phyloP scores from a whole-genome alignment of 2,329 filamentous ascomycete genomes.

The Cladosporium sp. region DNA sequence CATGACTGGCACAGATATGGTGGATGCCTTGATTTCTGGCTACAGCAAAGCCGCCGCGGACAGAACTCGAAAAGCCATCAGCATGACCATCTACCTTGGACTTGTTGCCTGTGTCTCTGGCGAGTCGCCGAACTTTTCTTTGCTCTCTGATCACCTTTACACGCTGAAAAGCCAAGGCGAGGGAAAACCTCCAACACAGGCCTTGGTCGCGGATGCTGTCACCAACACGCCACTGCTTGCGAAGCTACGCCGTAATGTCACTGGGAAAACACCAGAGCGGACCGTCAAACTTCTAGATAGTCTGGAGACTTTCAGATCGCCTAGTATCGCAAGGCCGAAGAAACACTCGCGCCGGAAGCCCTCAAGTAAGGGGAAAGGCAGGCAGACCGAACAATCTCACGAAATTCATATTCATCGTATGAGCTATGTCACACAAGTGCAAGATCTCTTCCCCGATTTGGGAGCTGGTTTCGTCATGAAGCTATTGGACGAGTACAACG shows the following conservation, averaged over 20 bases:
- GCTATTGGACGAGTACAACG: conserved; percentile 72
- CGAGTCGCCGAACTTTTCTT: conserved; percentile 64
- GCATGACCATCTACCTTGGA: conserved; percentile 71
- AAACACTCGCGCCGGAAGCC: conserved; percentile 55
- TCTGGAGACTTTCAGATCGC: conserved; percentile 54
- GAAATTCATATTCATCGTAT: conserved; percentile 73
- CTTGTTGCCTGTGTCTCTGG: conserved; percentile 66
- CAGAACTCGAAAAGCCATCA: conserved; percentile 61
- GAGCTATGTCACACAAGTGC: conserved; percentile 83
- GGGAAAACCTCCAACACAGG: conserved; percentile 50
- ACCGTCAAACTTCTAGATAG: conserved; percentile 58
- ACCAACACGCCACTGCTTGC: conserved; percentile 73
- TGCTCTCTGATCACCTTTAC: conserved; percentile 80
- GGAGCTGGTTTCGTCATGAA: conserved; percentile 77
- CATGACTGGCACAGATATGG: conserved; percentile 79
- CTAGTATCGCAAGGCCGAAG: conserved; percentile 50
- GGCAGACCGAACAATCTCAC: conserved; percentile 26
- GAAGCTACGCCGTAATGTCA: conserved; percentile 54
- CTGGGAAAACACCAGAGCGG: conserved; percentile 50
- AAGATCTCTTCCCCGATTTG: conserved; percentile 86
- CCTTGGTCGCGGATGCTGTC: conserved; percentile 76
- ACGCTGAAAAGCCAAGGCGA: conserved; percentile 70
- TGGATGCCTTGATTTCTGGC: conserved; percentile 68
- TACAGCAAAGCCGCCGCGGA: conserved; percentile 60
- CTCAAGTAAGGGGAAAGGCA: conserved; percentile 61